Conservation (phyloP, 2,329 filamentous ascomycete genomes). For the Berkeleyomyces basicola region DNA sequence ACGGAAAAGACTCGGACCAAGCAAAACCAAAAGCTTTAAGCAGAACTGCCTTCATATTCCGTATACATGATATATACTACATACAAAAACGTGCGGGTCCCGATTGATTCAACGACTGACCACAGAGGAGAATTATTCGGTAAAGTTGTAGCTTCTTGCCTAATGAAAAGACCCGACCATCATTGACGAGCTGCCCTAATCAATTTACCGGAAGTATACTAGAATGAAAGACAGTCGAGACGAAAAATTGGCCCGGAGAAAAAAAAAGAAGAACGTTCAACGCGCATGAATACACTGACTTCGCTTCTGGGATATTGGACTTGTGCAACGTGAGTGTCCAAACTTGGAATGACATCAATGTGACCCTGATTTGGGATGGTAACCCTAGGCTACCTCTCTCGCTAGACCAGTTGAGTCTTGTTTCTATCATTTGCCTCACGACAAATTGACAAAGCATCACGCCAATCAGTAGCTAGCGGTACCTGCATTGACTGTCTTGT, state of each 20-base stretch:
- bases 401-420: not conserved
- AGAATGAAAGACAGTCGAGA: not conserved
- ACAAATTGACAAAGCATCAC: not conserved
- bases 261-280: not conserved
- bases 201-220: not conserved
- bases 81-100: no score
- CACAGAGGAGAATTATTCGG: no score
- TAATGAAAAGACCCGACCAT: no score
- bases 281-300: not conserved
- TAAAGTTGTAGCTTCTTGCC: no score
- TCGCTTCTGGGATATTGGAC: conserved; percentile 1
- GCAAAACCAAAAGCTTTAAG: no score
- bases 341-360: not conserved
- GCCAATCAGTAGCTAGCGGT: not conserved
- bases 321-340: not conserved
- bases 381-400: not conserved
- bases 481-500: not conserved
- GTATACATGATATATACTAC: no score
- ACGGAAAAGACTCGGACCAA: no score
- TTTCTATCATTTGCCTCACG: not conserved
- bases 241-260: not conserved
- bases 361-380: not conserved
- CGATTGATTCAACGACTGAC: no score
- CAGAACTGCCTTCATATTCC: no score
- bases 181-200: no score